phyloP scores from a whole-genome alignment of 2,329 filamentous ascomycete genomes.

The Dactylellina parvicollis region DNA sequence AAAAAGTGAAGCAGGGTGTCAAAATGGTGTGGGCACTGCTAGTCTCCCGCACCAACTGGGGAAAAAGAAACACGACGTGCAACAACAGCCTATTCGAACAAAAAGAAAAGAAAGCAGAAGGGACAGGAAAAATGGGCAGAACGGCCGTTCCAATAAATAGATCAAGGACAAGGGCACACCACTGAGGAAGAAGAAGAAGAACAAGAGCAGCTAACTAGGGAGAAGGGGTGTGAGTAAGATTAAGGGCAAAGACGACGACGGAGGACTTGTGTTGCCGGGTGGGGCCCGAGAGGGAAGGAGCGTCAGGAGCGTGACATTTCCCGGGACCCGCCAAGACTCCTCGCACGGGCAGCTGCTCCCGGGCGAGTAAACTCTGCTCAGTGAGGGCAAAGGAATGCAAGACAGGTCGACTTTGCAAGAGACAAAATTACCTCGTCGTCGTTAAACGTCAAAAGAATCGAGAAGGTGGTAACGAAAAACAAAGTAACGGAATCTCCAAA shows the following conservation, averaged over 20 bases:
- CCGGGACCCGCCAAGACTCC: conserved; percentile 32
- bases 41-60: conserved; percentile 45
- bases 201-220: background rate
- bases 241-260: conserved; percentile 45
- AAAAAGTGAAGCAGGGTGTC: conserved; percentile 51
- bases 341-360: conserved; percentile 22
- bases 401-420: conserved; percentile 32
- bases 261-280: conserved; percentile 42
- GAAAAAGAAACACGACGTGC: conserved; percentile 21
- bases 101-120: conserved; percentile 31
- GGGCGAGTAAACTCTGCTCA: conserved; percentile 28
- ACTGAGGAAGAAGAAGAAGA: background rate
- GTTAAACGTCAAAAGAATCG: conserved; percentile 54
- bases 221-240: conserved; percentile 38
- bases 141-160: conserved; percentile 47
- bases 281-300: conserved; percentile 48
- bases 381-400: conserved; percentile 49
- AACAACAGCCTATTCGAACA: conserved; percentile 52
- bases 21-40: conserved; percentile 46
- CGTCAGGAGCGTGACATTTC: conserved; percentile 39
- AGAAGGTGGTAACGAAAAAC: conserved; percentile 56
- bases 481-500: conserved; percentile 54
- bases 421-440: conserved; percentile 51
- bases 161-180: conserved; percentile 5
- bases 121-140: conserved; percentile 37